Evolutionary conservation across 306 rosid species (phyloP), one percentile per base, ranked within the genome.

Genomic region (Vigna mungo): DNA sequence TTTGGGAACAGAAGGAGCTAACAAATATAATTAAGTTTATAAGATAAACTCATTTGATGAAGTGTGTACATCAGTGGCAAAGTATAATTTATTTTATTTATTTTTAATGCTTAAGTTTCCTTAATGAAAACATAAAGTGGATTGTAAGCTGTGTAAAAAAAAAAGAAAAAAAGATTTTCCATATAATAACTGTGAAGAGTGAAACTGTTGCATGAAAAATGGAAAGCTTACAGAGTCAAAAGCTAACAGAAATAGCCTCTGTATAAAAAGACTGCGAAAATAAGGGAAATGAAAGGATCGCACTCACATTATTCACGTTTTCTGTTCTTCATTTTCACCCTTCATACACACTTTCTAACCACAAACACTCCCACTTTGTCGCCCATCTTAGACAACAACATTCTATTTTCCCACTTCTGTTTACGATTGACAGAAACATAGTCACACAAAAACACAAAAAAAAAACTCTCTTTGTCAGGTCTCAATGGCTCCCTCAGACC

Each of bases 401-500:
- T 59, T 27, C 55, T 34, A 51, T 44, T 52, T 76, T 61, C 34
- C 53, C 6, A 10, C 15, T 53, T 47, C 30, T 17, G 18, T 56
- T 44, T 43, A 0, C 49, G 27, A 67, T 13, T 34, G 6, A 79
- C 69, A 60, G 30, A 43, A 34, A 47, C 72, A 62, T 9, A 58
- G 43, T 59, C 18, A 30, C 67, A 60, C 44, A 56, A 55, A 55
- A 55, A 55, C 32, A 49, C 32, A 55, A 20, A 53, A 53, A 8
- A 3, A 49, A 49, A 4, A 6, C 7, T 11, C n/a, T 44, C 4
- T 39, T 39, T 39, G 11, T 83, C 64, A 58, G 14, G 34, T 76
- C 59, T 53, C 71, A 37, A 86, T 86, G 90, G 89, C 87, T 72
- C 76, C 82, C n/a, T 62, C 79, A 8, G 66, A 78, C 0, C 81